Evolutionary conservation across 306 rosid species (phyloP), one percentile per base, ranked within the genome.

Genomic region (Vigna nakashimae): DNA sequence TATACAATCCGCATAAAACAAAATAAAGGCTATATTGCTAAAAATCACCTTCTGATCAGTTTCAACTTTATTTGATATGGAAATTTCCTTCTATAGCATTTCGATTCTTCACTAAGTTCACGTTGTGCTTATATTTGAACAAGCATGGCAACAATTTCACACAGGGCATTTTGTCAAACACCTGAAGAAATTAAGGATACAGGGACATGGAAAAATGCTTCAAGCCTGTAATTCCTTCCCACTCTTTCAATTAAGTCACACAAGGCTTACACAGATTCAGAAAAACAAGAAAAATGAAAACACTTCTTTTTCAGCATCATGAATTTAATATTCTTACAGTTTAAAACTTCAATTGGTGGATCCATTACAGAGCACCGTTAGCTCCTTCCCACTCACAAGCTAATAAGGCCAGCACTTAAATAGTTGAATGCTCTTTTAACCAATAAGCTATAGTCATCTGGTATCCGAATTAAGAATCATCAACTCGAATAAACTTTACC

Each of bases 401-500:
- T 17, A 46, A 66, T 66, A 30, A 71, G 71, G 59, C 9, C 67
- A 49, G 70, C 46, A 51, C 5, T 45, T 40, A 32, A 72, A 53
- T 58, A 65, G 20, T 51, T 76, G 28, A 59, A 71, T 62, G 55
- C 40, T 53, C 28, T 34, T 4, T 34, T 34, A 34, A 4, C 67
- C 59, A 76, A 43, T 57, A 77, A 48, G 34, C 68, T 26, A 17
- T 49, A 74, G 69, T 53, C 36, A 32, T 28, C 14, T 53, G n/a
- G 49, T 64, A 70, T 52, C 65, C 52, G 51, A 82, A 82, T 75
- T 74, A 65, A 65, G 83, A 79, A 71, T 89, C 85, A 64, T 75
- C 86, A 12, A 82, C 84, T 18, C 82, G 85, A 74, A 90, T 45
- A 74, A 80, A 84, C 20, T 84, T 68, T 65, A 78, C 89, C 63